Base-by-base conservation (phyloP, 169 alveolate species). In the Besnoitia besnoiti region DNA sequence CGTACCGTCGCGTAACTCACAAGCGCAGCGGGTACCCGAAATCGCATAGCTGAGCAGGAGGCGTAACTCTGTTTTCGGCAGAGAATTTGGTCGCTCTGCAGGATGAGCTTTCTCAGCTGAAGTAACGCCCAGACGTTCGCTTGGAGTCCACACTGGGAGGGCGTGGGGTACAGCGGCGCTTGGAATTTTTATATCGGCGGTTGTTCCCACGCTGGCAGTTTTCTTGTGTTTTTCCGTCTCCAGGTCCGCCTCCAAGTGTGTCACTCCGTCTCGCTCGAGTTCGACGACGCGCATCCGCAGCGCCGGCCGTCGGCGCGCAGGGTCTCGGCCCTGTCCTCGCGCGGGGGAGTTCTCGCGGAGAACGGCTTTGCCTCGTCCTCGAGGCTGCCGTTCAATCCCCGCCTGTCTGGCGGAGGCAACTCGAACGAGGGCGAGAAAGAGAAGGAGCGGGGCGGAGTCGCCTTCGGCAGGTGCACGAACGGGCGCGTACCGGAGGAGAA, bases 251-350 rank as follows among this genome's bases (percentile, higher is more conserved):
- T 77, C 14, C 39, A 77, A 1, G 87, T 77, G 49, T 37, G 87
- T 30, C 87, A 77, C 87, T 19, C 87, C 40, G 87, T 77, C 37
- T 77, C 87, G 61, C 55, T 77, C 35, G 87, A 77, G 59, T 77
- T 77, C 47, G 87, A 77, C 40, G 87, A 24, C 21, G 59, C 87
- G 87, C 14, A 44, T 37, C 30, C 87, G 33, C 59, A 19, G 33
- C 87, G 87, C 59, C 59, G 59, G 87, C 80, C 14, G 44, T 42
- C 44, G 10, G 62, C 10, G 62, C 62, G 19, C 30, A 10, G 19
- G 62, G 19, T 50, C 80, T 67, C 44, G 0, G 80, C 47, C 47
- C n/a, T 67, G 44, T 33, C 80, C 47, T 35, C 80, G 19, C 47
- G 46, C 39, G 40, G 44, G 39, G 42, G 46, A n/a, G 39, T 55